Evolutionary conservation across 2,329 filamentous ascomycete species (phyloP), one percentile per base, ranked within the genome.

Genomic region (Penicillium sp.): DNA sequence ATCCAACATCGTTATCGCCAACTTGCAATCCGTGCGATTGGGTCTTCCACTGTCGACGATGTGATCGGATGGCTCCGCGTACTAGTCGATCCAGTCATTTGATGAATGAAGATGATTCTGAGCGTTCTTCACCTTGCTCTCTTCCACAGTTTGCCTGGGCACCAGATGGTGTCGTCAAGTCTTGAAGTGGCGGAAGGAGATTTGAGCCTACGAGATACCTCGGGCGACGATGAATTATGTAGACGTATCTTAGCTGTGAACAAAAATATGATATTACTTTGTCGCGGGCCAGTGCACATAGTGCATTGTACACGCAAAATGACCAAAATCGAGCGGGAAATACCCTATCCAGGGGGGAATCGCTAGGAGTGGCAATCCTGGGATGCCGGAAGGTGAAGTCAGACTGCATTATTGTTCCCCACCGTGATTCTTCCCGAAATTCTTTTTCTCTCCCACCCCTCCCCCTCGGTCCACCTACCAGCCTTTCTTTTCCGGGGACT

Each of bases 401-500:
- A 48, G 36, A 49, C 23, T 45, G 23, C 36, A 41, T 50, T 46
- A 37, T n/a, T n/a, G 50, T 41, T 51, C 52, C 52, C 52, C 39
- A 51, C 46, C 33, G 41, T 54, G 43, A 51, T 48, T 52, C 49
- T 51, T 52, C 43, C 52, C 51, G 47, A 54, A 55, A 54, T 55
- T 52, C 47, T 53, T 55, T 51, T 52, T 44, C 36, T 31, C 27
- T 40, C 38, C 42, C 42, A 45, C 45, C 36, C 47, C 38, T 39
- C 34, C 41, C 45, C 41, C 37, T 48, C 32, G 41, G 41, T 46
- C 47, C 42, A 53, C 47, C 35, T 44, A 29, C 10, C 13, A 48
- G 41, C 38, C 49, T 45, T 50, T 53, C 43, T 43, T 49, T 48
- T 42, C 45, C 35, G 51, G 53, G 51, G 47, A 51, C 48, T 40